Base-by-base conservation (phyloP, 495 filamentous ascomycete genomes). In the Lasiosphaeria ovina region DNA sequence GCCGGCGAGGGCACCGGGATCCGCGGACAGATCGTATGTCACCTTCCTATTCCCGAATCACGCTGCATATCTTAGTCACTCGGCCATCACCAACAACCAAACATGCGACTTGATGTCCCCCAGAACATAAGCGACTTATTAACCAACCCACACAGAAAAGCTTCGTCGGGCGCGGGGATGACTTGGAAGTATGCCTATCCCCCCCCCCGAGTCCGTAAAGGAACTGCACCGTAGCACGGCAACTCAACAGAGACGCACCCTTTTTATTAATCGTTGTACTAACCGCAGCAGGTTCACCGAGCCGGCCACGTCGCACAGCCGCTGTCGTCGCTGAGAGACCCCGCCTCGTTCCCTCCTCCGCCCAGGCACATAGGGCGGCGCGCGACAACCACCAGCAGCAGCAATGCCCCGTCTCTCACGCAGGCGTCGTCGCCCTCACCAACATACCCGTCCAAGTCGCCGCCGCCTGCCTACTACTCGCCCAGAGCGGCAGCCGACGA, bases 331-430 rank as follows among this genome's bases (percentile, higher is more conserved):
- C 79, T 98, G 17, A 87, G 88, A 66, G 94, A 98, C 71, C 93
- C 94, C 2, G 70, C 84, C 0, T 81, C 87, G 11, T 97, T 98
- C 71, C 91, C 83, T 3, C 91, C 93, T 38, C 93, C 93, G 24
- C 93, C 93, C 4, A 96, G 88, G 62, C 77, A 63, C 5, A 49
- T 66, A n/a, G 64, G 63, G 24, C 24, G 24, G 24, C 24, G 24
- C 24, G 24, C 24, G 24, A 24, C 24, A 24, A 24, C 24, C 24
- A 24, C 24, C 24, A 24, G 24, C 24, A 24, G 2, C 24, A 24
- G 0, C 24, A 24, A 24, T 2, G 24, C 24, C 24, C 24, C 24
- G 24, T 24, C 24, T 24, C 24, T 24, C 24, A 24, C 24, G 24
- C 24, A 24, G 24, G 24, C 24, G 24, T 24, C 24, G 24, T 24